Percentiles rank a stretch among this genome's conserved stretches.
These are phyloP conservation scores for Rubia tinctorum DNA, from an alignment of 305 asterid species.

Conservation along the genomic window DNA sequence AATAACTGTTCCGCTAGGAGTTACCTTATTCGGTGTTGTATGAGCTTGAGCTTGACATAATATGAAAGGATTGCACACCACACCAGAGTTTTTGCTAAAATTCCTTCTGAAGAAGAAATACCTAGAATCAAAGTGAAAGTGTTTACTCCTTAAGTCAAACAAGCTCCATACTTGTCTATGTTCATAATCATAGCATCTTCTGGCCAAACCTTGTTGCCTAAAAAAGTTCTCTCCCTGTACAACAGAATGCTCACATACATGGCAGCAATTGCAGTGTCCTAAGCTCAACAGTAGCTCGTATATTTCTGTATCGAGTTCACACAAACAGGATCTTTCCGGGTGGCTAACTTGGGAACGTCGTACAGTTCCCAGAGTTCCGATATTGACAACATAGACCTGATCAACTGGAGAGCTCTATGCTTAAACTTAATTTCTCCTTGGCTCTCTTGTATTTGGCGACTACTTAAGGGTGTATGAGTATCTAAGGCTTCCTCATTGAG, in stretches of 20 bases:
- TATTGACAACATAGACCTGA: constrained; percentile 66
- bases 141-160: not conserved
- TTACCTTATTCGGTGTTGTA: too few species aligned
- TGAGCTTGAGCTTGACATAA: too few species aligned
- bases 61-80: too few species aligned
- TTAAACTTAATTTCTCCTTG: constrained; percentile 44
- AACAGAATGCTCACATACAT: not conserved
- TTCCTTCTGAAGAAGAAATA: too few species aligned
- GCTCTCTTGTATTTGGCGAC: constrained; percentile 16
- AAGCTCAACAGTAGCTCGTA: not conserved
- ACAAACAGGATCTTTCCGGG: not conserved
- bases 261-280: not conserved
- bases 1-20: not conserved
- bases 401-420: constrained; percentile 49
- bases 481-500: constrained; percentile 26
- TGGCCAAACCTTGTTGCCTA: not conserved
- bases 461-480: not conserved
- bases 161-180: not conserved
- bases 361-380: constrained; percentile 27
- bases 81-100: too few species aligned
- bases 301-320: not conserved
- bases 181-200: not conserved
- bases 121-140: not conserved
- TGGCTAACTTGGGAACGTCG: not conserved
- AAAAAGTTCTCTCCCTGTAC: not conserved